Evolutionary conservation across 2,329 filamentous ascomycete genomes (phyloP), one percentile per base, ranked within the genome.

Genomic region (Cadophora malorum): DNA sequence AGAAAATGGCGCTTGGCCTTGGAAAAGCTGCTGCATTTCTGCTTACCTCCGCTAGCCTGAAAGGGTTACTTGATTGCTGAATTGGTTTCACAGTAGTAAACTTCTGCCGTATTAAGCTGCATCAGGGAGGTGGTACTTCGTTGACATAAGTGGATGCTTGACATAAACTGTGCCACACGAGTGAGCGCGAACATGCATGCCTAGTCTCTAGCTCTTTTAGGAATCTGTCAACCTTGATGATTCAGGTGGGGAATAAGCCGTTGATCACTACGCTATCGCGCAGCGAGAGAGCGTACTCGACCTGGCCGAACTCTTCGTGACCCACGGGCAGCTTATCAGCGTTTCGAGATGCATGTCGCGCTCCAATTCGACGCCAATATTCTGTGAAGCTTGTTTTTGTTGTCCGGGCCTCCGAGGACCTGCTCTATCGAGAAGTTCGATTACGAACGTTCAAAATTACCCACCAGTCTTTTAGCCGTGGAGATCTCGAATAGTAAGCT

Each of bases 141-240:
- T 31, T 47, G 38, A 16, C 23, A 21, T 45, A 33, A 49, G 58
- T 59, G 55, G 33, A 41, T 21, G 21, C n/a, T 59, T 59, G 55
- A 59, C 55, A 41, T 59, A 41, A 56, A 38, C 7, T 56, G 28
- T 31, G 53, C 53, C 53, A 28, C 50, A 16, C 25, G 31, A 16
- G 41, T 45, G 41, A 19, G 14, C 12, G 25, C 19, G 19, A 49
- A 49, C 28, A 55, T 55, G 52, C 55, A 41, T 59, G 55, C 55
- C 33, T 10, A 41, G 21, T 38, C 50, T 41, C 33, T 59, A 59
- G 33, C 55, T 59, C 16, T 12, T 25, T 41, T 19, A 38, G 55
- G 19, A 23, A 41, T 41, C 55, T 25, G 55, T 21, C 33, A 59
- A 59, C 55, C 9, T 38, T 35, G 23, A 53, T 19, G 23, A 3